Evolutionary conservation across 2,329 filamentous ascomycete species (phyloP).

Genomic region (Xylariaceae sp.): DNA sequence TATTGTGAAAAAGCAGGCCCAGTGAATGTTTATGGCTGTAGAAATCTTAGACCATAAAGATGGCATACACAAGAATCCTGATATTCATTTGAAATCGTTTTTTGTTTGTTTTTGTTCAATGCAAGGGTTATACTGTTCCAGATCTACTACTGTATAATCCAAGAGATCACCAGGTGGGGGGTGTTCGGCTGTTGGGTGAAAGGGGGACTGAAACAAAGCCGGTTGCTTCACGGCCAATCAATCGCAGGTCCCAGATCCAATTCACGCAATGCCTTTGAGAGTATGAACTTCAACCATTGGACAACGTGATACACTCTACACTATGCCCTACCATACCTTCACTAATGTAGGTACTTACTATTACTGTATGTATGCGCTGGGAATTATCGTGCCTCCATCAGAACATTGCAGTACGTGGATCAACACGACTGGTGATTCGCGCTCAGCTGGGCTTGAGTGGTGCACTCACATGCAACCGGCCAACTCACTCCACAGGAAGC

Average conservation of each 20-base stretch:
- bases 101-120: too few species aligned
- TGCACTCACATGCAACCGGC: slow-evolving; percentile 9
- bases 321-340: not conserved
- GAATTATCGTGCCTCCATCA: slow-evolving; percentile 22
- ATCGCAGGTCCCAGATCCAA: slow-evolving; percentile 24
- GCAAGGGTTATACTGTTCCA: slow-evolving; percentile 17
- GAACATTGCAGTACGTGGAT: slow-evolving; percentile 34
- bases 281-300: slow-evolving; percentile 17
- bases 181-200: slow-evolving; percentile 27
- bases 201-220: slow-evolving; percentile 39
- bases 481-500: slow-evolving; percentile 22
- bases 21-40: not conserved
- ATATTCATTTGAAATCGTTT: slow-evolving; percentile 8
- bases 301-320: slow-evolving; percentile 1
- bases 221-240: slow-evolving; percentile 40
- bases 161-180: slow-evolving; percentile 10
- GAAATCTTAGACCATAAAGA: too few species aligned
- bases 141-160: slow-evolving; percentile 4
- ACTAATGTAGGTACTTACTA: not conserved
- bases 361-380: slow-evolving; percentile 4
- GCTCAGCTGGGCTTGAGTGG: slow-evolving; percentile 20
- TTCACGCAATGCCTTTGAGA: slow-evolving; percentile 33
- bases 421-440: slow-evolving; percentile 36
- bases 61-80: not conserved
- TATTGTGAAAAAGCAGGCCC: not conserved